Base-by-base conservation (phyloP, 768 basidiomycete species). In the Rhodosporidiobolus sp. region DNA sequence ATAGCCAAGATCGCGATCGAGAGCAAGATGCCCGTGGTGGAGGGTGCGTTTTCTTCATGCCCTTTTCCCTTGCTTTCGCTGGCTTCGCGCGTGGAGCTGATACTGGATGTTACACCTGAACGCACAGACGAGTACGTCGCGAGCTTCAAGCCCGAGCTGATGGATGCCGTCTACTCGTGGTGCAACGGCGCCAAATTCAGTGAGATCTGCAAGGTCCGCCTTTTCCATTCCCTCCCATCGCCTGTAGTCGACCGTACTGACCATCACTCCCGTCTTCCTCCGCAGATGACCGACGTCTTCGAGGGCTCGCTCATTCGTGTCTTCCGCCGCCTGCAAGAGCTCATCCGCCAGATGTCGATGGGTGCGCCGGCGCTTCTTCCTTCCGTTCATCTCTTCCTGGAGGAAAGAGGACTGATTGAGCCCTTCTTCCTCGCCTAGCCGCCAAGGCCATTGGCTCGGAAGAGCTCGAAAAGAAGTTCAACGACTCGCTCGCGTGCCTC, bases 1-100 rank as follows among this genome's bases (percentile, higher is more conserved):
- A 99, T 99, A 78, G 96, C 96, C n/a, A 94, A 91, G 79, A 91
- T 98, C 10, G 92, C 92, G 8, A 90, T 90, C 76, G 96, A 99
- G 81, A 91, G 89, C 30, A 96, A 97, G 80, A 84, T 99, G 7
- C 82, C 89, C 1, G 81, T 98, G 57, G 88, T 90, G 65, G 95
- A 98, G 81, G 90, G 70, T 75, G 45, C 50, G 73, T 50, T 30
- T 12, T 17, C 32, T 35, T n/a, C n/a, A n/a, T n/a, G n/a, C n/a
- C 30, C 30, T 17, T 46, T 24, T 17, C 26, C 22, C 16, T n/a
- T 17, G 1, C 16, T 32, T 4, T 3, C 24, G 14, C 30, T 4
- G 2, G 22, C 48, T 58, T 17, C 46, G 6, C 26, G 22, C 56
- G 22, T 22, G 10, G 17, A 48, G 19, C n/a, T 59, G 48, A 32